phyloP scores from a whole-genome alignment of 257 asterid genomes.

The Plantago elongata region DNA sequence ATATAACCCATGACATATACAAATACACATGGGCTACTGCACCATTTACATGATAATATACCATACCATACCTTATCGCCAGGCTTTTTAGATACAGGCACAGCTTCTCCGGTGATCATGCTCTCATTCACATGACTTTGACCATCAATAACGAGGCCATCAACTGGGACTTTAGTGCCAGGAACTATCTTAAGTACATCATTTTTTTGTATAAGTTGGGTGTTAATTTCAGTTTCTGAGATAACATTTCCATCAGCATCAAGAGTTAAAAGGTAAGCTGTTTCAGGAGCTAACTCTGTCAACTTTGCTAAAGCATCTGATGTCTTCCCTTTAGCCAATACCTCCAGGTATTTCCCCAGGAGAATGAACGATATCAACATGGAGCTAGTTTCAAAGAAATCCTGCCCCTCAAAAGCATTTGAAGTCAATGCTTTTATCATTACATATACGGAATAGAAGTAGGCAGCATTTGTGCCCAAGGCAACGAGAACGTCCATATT shows the following conservation, averaged over 20 bases:
- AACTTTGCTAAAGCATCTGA: slow-evolving; percentile 93
- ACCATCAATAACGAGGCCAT: slow-evolving; percentile 83
- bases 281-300: slow-evolving; percentile 89
- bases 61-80: slow-evolving; percentile 89
- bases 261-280: slow-evolving; percentile 68
- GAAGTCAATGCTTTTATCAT: slow-evolving; percentile 71
- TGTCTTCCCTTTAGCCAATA: slow-evolving; percentile 89
- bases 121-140: slow-evolving; percentile 95
- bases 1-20: slow-evolving; percentile 12
- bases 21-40: slow-evolving; percentile 10
- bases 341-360: slow-evolving; percentile 91
- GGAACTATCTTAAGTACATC: slow-evolving; percentile 92
- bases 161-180: slow-evolving; percentile 91
- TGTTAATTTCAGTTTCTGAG: slow-evolving; percentile 73
- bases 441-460: slow-evolving; percentile 75
- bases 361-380: slow-evolving; percentile 96
- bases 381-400: slow-evolving; percentile 95
- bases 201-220: slow-evolving; percentile 75
- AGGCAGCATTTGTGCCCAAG: slow-evolving; percentile 96
- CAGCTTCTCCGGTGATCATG: slow-evolving; percentile 96
- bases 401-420: slow-evolving; percentile 85
- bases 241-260: slow-evolving; percentile 73
- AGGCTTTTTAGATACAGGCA: slow-evolving; percentile 73
- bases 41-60: slow-evolving; percentile 5
- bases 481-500: slow-evolving; percentile 99